Percentiles rank a stretch among this genome's conserved stretches.
phyloP scores from a whole-genome alignment of 2,329 filamentous ascomycete species.

The Alternaria conjuncta region DNA sequence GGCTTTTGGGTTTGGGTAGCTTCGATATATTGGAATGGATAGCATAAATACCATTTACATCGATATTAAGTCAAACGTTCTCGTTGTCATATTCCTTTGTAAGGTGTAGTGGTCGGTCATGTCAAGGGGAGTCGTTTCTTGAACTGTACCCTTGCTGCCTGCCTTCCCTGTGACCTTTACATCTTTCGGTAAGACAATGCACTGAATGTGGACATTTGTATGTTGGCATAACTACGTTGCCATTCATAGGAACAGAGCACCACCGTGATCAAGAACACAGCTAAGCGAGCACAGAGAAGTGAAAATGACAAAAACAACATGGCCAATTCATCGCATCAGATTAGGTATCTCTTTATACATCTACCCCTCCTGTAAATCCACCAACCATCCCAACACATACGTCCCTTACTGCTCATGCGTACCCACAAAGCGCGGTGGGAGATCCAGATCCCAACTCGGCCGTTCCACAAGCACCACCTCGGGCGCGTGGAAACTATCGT shows the following conservation, averaged over 20 bases:
- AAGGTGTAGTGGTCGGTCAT: neutral
- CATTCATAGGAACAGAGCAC: neutral
- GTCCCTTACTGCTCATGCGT: constrained; percentile 39
- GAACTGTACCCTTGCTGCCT: neutral
- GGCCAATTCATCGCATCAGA: constrained; percentile 1
- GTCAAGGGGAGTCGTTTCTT: neutral
- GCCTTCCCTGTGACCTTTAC: neutral
- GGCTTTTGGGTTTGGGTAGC: neutral
- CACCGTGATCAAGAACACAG: neutral
- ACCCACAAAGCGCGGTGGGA: constrained; percentile 68
- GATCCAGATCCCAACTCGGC: constrained; percentile 80
- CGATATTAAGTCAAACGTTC: neutral
- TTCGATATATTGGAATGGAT: neutral
- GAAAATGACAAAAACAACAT: neutral
- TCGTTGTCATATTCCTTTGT: neutral
- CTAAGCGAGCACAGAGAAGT: neutral
- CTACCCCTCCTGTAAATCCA: neutral
- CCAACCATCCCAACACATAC: neutral
- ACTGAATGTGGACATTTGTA: neutral
- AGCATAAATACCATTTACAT: neutral
- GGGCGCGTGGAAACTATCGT: constrained; percentile 53
- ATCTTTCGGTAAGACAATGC: neutral
- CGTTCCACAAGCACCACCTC: constrained; percentile 91
- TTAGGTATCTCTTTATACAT: constrained; percentile 2
- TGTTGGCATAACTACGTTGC: neutral